phyloP scores from a whole-genome alignment of 768 basidiomycete genomes.

The Boletus insuetus region DNA sequence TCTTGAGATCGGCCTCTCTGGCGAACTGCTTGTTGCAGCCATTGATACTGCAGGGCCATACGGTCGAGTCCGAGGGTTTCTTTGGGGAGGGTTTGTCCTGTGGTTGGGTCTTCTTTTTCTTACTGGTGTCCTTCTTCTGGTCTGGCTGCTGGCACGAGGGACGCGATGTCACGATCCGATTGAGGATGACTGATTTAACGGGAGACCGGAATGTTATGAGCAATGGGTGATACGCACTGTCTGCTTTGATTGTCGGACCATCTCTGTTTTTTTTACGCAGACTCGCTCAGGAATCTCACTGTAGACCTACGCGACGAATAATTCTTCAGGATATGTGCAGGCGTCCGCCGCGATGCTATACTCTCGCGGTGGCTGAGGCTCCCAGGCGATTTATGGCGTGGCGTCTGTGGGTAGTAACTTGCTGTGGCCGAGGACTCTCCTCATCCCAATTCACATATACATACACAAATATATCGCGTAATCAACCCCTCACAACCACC shows the following conservation, averaged over 20 bases:
- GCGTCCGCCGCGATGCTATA: constrained; percentile 7
- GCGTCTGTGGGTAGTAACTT: constrained; percentile 20
- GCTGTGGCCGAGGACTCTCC: constrained; percentile 16
- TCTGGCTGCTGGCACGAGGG: constrained; percentile 29
- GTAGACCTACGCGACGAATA: neutral
- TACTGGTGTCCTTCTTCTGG: constrained; percentile 41
- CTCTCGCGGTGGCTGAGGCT: constrained; percentile 19
- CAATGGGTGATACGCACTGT: constrained; percentile 29
- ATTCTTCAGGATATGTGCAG: neutral
- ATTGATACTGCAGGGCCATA: constrained; percentile 80
- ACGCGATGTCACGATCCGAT: constrained; percentile 8
- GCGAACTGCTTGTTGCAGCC: constrained; percentile 83
- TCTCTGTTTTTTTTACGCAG: constrained; percentile 11
- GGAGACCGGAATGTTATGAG: constrained; percentile 3
- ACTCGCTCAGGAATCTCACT: constrained; percentile 21
- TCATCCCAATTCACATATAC: constrained; percentile 10
- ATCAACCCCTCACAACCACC: constrained; percentile 12
- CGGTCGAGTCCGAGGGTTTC: constrained; percentile 47
- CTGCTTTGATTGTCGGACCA: constrained; percentile 34
- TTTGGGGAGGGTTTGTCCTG: constrained; percentile 50
- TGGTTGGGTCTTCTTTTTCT: constrained; percentile 37
- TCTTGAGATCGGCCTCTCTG: constrained; percentile 76
- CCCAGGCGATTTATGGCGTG: constrained; percentile 27
- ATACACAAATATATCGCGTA: constrained; percentile 23
- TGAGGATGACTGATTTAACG: constrained; percentile 24